Base-by-base conservation (phyloP, 2,329 filamentous ascomycete genomes). In the Apiospora marii region DNA sequence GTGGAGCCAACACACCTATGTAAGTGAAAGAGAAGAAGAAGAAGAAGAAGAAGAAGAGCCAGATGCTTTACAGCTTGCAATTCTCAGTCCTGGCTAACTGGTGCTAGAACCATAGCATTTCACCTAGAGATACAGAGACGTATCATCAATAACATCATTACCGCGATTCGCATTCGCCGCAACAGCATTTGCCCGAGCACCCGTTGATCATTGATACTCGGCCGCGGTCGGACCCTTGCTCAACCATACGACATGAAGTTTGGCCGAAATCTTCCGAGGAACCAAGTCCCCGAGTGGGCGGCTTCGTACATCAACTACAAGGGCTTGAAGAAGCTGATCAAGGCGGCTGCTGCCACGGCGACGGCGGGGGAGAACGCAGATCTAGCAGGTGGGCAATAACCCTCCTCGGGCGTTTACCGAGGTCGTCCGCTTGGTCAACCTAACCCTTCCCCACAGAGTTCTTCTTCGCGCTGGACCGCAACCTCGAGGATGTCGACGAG, bases 381-480 rank as follows among this genome's bases (percentile, higher is more conserved):
- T 88, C 88, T 98, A 84, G 95, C 96, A 87, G 95, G 96, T 97
- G 89, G 87, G 92, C 78, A 75, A 83, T 78, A 75, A 83, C 79
- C 73, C 78, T 77, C 76, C 77, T 77, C 73, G 81, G 79, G 80
- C 77, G 79, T 81, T 74, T 71, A 74, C 78, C 77, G 78, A 79
- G 74, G 78, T 41, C 37, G 37, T 41, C 79, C 77, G 75, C 78
- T 77, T 77, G 78, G 78, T 76, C 79, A 76, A 76, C 82, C 83
- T 85, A 81, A 84, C 82, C 75, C 76, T 75, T 74, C 76, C 74
- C 75, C 78, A 78, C 86, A 98, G 96, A 95, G 83, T 98, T 99
- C 88, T 98, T 98, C 86, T 98, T 96, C 83, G 94, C 93, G 75
- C 91, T 99, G 82, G 96, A 99, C 82, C 94, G 96, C 78, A 98